A percentile compares a stretch with the other conserved stretches of the same genome.
Conservation (phyloP, 2,329 filamentous ascomycete species). For the Aspergillus sp. region DNA sequence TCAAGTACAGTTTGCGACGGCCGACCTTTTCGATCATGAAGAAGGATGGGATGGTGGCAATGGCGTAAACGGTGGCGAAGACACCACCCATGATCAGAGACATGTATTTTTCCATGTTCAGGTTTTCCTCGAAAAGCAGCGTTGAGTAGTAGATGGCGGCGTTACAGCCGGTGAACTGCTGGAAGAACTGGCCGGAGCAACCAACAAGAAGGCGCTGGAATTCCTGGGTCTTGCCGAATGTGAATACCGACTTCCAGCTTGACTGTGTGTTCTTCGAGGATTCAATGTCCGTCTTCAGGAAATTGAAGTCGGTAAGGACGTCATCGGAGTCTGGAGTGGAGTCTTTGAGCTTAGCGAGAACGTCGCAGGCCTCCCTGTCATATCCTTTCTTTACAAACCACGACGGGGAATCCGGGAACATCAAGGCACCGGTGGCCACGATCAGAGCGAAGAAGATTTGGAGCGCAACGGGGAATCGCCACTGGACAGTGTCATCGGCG, state of each 20-base stretch:
- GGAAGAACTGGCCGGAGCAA: slow-evolving; percentile 30
- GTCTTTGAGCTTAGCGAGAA: slow-evolving; percentile 43
- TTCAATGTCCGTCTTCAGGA: slow-evolving; percentile 42
- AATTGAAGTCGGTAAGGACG: slow-evolving; percentile 23
- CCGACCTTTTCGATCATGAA: slow-evolving; percentile 34
- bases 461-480: slow-evolving; percentile 43
- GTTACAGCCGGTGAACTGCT: slow-evolving; percentile 43
- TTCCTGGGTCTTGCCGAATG: slow-evolving; percentile 24
- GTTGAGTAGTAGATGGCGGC: slow-evolving; percentile 40
- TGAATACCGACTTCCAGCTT: slow-evolving; percentile 21
- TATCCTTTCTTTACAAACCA: slow-evolving; percentile 48
- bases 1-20: slow-evolving; percentile 30
- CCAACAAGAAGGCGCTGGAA: slow-evolving; percentile 25
- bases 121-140: slow-evolving; percentile 38
- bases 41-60: slow-evolving; percentile 21
- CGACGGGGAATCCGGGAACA: slow-evolving; percentile 48
- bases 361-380: slow-evolving; percentile 40
- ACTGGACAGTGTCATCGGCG: slow-evolving; percentile 27
- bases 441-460: slow-evolving; percentile 38
- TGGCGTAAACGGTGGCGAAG: slow-evolving; percentile 21
- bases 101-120: slow-evolving; percentile 16
- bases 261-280: slow-evolving; percentile 26
- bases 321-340: slow-evolving; percentile 29
- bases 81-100: slow-evolving; percentile 22
- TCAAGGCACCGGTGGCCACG: slow-evolving; percentile 13